These are phyloP conservation scores for Rutidosis leptorrhynchoides DNA, from an alignment of 129 eudicot genomes.

Conservation along the genomic window DNA sequence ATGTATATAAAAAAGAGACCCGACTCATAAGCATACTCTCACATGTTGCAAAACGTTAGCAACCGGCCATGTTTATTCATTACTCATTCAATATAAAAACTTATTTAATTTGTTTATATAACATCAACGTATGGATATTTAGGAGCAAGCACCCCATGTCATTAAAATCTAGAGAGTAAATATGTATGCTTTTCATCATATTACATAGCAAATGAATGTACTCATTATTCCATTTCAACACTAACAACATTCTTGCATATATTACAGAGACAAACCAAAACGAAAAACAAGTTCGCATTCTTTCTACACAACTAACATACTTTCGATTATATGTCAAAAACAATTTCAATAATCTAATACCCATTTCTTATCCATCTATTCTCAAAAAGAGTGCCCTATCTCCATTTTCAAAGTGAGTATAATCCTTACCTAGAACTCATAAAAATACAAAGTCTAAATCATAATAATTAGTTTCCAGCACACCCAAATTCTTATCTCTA, in stretches of 20 bases:
- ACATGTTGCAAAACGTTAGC: neutral
- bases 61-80: neutral
- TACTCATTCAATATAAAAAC: too few relatives aligned
- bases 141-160: too few relatives aligned
- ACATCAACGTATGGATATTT: too few relatives aligned
- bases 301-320: neutral
- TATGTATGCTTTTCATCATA: too few relatives aligned
- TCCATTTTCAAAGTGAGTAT: neutral
- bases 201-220: too few relatives aligned
- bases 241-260: neutral
- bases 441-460: neutral
- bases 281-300: neutral
- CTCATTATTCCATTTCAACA: neutral
- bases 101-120: too few relatives aligned
- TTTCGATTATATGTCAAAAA: neutral
- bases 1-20: too few relatives aligned
- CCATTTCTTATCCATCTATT: neutral
- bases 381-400: neutral
- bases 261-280: neutral
- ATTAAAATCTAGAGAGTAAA: too few relatives aligned
- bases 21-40: neutral
- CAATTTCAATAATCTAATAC: neutral
- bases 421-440: neutral
- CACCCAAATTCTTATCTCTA: neutral
- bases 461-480: neutral